A percentile compares a stretch with the other conserved stretches of the same genome.
Conservation (phyloP, 495 filamentous ascomycete genomes). For the Neurospora sp. region DNA sequence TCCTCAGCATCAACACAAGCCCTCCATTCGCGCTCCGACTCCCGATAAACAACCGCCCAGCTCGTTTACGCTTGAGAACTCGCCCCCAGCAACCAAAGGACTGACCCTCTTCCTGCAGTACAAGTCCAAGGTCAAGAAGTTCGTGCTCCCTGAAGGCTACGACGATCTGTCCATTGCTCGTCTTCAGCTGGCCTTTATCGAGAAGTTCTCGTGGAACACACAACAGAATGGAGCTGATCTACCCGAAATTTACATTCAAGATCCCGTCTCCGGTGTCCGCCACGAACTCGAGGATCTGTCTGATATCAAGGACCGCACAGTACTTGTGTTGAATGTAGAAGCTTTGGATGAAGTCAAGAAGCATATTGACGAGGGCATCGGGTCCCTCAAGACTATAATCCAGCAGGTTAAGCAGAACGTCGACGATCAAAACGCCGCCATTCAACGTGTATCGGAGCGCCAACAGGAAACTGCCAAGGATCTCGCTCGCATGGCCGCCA, state of each 20-base stretch:
- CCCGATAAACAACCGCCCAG: conserved; percentile 29
- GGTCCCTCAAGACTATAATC: conserved; percentile 66
- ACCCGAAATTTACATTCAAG: conserved; percentile 96
- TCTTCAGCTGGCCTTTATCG: conserved; percentile 94
- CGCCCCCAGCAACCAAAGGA: conserved; percentile 74
- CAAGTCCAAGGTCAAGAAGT: conserved; percentile 94
- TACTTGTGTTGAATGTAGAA: conserved; percentile 89
- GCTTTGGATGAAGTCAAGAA: conserved; percentile 93
- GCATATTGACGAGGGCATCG: conserved; percentile 88
- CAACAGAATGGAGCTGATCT: conserved; percentile 88
- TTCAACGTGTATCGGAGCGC: conserved; percentile 83
- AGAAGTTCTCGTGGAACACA: conserved; percentile 97
- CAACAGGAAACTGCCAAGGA: conserved; percentile 89
- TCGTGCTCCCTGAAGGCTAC: conserved; percentile 74
- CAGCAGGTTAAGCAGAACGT: conserved; percentile 71
- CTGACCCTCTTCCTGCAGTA: conserved; percentile 95
- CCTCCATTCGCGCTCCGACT: conserved; percentile 18
- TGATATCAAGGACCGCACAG: conserved; percentile 93
- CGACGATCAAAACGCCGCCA: conserved; percentile 64
- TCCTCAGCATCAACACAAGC: not conserved
- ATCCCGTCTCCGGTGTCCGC: conserved; percentile 85
- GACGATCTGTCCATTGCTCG: conserved; percentile 75
- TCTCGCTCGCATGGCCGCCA: conserved; percentile 68
- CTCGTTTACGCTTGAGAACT: conserved; percentile 44
- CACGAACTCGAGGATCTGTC: conserved; percentile 89